Evolutionary conservation across 495 filamentous ascomycete genomes (phyloP).

Genomic region (Xylaria intraflava): DNA sequence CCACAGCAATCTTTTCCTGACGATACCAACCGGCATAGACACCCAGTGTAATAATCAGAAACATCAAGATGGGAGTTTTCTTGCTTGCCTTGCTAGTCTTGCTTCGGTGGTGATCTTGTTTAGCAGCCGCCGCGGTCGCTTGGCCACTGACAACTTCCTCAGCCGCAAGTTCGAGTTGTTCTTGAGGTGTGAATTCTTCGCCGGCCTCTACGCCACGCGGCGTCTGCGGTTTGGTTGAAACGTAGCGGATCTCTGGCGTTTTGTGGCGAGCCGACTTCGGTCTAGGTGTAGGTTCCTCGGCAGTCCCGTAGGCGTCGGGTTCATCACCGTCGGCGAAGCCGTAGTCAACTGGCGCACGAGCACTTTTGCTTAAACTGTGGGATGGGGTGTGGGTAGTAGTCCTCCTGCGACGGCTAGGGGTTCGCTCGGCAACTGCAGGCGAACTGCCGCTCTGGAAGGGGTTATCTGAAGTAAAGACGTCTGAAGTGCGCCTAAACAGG

Average conservation of each 20-base stretch:
- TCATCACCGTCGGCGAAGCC: conserved; percentile 17
- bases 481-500: conserved; percentile 38
- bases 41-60: conserved; percentile 57
- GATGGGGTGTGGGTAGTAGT: conserved; percentile 24
- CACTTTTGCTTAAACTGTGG: conserved; percentile 26
- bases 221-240: background rate
- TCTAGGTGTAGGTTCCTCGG: conserved; percentile 38
- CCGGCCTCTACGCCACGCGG: conserved; percentile 50
- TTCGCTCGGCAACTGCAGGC: conserved; percentile 27
- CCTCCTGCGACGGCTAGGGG: conserved; percentile 36
- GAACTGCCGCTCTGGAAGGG: conserved; percentile 83
- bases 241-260: background rate
- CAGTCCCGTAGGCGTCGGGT: conserved; percentile 34
- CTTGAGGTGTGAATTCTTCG: conserved; percentile 92
- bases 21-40: conserved; percentile 80
- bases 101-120: conserved; percentile 16
- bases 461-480: conserved; percentile 78
- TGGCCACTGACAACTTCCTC: conserved; percentile 46
- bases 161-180: conserved; percentile 65
- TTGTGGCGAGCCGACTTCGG: conserved; percentile 4
- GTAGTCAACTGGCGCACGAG: conserved; percentile 31
- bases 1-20: conserved; percentile 88
- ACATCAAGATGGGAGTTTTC: conserved; percentile 54
- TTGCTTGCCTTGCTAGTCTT: conserved; percentile 26
- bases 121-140: conserved; percentile 17